These are phyloP conservation scores for Pseudoperonospora humuli DNA, from an alignment of 352 stramenopile genomes.

Conservation along the genomic window DNA sequence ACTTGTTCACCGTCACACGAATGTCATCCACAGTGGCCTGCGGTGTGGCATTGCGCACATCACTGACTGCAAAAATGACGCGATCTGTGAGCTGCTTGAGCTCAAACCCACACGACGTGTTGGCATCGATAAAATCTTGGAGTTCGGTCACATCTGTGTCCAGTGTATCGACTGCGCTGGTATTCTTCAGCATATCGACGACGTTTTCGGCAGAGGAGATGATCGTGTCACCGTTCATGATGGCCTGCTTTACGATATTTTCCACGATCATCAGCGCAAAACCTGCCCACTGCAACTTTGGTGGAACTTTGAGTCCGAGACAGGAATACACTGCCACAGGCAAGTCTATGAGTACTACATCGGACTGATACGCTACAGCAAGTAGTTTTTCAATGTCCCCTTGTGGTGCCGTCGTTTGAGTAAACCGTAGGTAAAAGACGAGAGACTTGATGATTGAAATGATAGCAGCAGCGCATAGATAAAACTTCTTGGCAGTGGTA, in stretches of 20 bases:
- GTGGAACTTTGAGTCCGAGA: slow-evolving; percentile 1
- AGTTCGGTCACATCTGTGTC: slow-evolving; percentile 13
- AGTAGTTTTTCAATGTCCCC: slow-evolving; percentile 15
- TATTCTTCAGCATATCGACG: too few species aligned
- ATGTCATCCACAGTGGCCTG: slow-evolving; percentile 7
- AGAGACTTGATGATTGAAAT: slow-evolving; percentile 11
- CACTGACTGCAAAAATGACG: too few species aligned
- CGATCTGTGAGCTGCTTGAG: slow-evolving; percentile 21
- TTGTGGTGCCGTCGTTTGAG: slow-evolving; percentile 11
- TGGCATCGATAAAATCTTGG: slow-evolving; percentile 11
- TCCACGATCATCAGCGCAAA: slow-evolving; percentile 10
- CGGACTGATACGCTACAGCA: slow-evolving; percentile 12
- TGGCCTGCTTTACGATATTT: slow-evolving; percentile 21
- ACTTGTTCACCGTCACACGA: slow-evolving; percentile 20
- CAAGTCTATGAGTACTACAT: slow-evolving; percentile 17
- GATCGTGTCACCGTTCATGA: slow-evolving; percentile 20
- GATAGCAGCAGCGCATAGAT: slow-evolving; percentile 4
- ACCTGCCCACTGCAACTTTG: slow-evolving; percentile 1
- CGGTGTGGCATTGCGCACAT: too few species aligned
- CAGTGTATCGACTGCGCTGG: not conserved
- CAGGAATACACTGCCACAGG: slow-evolving; percentile 13
- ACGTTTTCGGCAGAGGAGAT: slow-evolving; percentile 18
- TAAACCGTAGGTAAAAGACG: slow-evolving; percentile 18
- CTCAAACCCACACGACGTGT: slow-evolving; percentile 19
- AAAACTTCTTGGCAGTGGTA: slow-evolving; percentile 9